Percentiles rank a stretch among this genome's conserved stretches.
Evolutionary conservation across 176 grass and related monocot genomes (phyloP).

Genomic region (Cenchrus purpureus): DNA sequence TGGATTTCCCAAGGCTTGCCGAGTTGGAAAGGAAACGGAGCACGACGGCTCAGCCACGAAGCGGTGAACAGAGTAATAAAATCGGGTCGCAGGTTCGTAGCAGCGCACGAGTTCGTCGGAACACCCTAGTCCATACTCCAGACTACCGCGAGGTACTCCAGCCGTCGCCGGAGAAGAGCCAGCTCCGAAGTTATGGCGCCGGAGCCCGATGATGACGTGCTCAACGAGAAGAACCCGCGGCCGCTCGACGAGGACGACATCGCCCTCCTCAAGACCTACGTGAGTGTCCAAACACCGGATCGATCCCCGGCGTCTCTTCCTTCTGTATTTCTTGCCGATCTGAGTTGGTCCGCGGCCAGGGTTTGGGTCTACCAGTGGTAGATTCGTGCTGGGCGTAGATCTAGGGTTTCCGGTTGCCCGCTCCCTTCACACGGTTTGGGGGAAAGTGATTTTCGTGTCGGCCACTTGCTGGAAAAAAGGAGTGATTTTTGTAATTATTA

Average conservation of each 20-base stretch:
- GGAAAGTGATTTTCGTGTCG: background rate
- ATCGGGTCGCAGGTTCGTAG: background rate
- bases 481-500: background rate
- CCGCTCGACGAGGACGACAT: slow-evolving; percentile 92
- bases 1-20: background rate
- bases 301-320: slow-evolving; percentile 41
- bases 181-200: slow-evolving; percentile 61
- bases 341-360: background rate
- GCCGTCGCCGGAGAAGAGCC: slow-evolving; percentile 1
- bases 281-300: slow-evolving; percentile 29
- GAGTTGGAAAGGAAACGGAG: background rate
- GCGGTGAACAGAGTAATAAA: background rate
- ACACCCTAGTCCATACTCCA: background rate
- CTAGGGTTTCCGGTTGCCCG: slow-evolving; percentile 35
- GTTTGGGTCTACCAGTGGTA: background rate
- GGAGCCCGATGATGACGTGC: slow-evolving; percentile 67
- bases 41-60: background rate
- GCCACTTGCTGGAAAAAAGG: background rate
- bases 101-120: background rate
- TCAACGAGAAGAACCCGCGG: slow-evolving; percentile 73
- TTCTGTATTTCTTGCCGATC: slow-evolving; percentile 11
- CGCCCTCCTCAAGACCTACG: slow-evolving; percentile 86
- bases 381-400: slow-evolving; percentile 20
- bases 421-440: too few relatives aligned
- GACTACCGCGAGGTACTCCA: background rate